Percentiles rank a stretch among this genome's conserved stretches.
Conservation (phyloP, 306 rosid species). For the Lotus japonicus region DNA sequence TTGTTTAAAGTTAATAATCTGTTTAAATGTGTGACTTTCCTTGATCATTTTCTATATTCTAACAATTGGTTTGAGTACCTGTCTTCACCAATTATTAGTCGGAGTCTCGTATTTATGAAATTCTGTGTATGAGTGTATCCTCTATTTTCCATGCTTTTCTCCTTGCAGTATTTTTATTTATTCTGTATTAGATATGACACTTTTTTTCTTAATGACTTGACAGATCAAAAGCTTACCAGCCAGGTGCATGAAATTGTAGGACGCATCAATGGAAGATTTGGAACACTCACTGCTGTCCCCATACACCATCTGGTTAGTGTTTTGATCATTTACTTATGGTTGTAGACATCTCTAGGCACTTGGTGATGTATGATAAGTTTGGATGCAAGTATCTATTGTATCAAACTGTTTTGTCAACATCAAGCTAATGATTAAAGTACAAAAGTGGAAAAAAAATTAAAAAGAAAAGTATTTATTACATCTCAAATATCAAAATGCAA, state of each 20-base stretch:
- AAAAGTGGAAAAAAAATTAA: no score
- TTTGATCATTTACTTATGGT: constrained; percentile 14
- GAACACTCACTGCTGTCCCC: constrained; percentile 93
- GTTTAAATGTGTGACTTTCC: background rate
- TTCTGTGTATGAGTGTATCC: background rate
- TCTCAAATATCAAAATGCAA: no score
- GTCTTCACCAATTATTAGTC: background rate
- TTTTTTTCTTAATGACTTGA: constrained; percentile 16
- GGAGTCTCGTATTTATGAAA: background rate
- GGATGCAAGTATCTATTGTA: background rate
- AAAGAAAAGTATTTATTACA: no score
- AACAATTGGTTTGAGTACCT: background rate
- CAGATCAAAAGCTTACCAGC: constrained; percentile 95
- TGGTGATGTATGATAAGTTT: no score
- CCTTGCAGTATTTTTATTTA: background rate
- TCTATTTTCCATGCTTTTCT: background rate
- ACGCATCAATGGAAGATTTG: constrained; percentile 96
- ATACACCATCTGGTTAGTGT: constrained; percentile 90
- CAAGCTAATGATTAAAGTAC: no score
- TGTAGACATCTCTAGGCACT: background rate
- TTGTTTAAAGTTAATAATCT: background rate
- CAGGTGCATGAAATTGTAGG: constrained; percentile 99
- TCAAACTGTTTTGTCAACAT: no score
- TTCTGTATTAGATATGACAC: background rate
- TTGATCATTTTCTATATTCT: background rate